Evolutionary conservation across 106 monocot species (phyloP), one percentile per base, ranked within the genome.

Genomic region (Allium cepa): DNA sequence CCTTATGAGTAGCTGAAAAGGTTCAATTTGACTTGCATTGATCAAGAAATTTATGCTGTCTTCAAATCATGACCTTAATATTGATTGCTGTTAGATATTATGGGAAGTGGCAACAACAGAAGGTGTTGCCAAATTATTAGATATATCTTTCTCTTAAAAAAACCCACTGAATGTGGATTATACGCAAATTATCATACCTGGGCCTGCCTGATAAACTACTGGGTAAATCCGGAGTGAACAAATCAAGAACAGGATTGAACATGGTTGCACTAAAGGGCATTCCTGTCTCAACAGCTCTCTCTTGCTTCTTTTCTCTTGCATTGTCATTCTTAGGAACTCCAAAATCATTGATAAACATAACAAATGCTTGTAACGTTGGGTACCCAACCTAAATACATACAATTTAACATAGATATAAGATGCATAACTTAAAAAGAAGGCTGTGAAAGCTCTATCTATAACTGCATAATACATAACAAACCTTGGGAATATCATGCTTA

Each of bases 181-280:
- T 66, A 71, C 11, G 17, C 11, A 71, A 72, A 0, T 22, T 22
- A 22, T 22, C 22, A 82, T 45, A 99, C 99, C 99, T 99, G 75
- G 90, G 90, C 58, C 90, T 82, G 36, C 83, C 85, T 61, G 74
- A 73, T 45, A 83, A 75, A 66, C 82, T 73, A 67, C 56, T 53
- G 15, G 82, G 77, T 17, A 90, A 26, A 36, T 99, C 90, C 47
- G 99, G 93, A 14, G 86, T 90, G 50, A 99, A 99, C 8, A 59
- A 81, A 62, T 76, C 78, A 56, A 99, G 64, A 47, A 90, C 82
- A 76, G 75, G 50, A 16, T 99, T 93, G 74, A 99, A 99, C 99
- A 93, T 90, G 11, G 78, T 28, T 13, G 99, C 93, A 78, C 49
- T 81, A 27, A 99, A 80, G 62, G 99, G 53, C 67, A 73, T 81